Conservation (phyloP, 2,329 filamentous ascomycete genomes). For the Alternaria solani region DNA sequence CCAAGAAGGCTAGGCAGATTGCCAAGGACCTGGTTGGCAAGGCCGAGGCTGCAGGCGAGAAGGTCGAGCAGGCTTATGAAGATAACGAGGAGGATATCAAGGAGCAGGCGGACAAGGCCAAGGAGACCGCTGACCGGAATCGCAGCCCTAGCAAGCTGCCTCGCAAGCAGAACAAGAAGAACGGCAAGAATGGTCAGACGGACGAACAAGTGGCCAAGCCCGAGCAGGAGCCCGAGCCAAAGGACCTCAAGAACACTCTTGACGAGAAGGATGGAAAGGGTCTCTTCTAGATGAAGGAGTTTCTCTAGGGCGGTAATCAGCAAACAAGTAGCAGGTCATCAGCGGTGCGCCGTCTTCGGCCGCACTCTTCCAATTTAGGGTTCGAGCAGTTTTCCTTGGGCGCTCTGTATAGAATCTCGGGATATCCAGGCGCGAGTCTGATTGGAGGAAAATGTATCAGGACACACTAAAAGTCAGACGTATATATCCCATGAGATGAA, state of each 20-base stretch:
- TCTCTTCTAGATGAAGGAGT: constrained; percentile 20
- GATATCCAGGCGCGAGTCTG: constrained; percentile 2
- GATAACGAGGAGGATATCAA: constrained; percentile 19
- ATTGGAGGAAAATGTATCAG: neutral
- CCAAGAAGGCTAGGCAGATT: constrained; percentile 37
- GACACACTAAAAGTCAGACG: neutral
- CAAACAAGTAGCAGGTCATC: neutral
- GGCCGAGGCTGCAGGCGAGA: constrained; percentile 25
- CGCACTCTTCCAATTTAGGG: neutral
- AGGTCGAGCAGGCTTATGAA: constrained; percentile 16
- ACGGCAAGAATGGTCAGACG: constrained; percentile 20
- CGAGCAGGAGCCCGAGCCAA: constrained; percentile 35
- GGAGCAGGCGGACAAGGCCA: constrained; percentile 22
- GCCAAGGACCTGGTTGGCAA: constrained; percentile 35
- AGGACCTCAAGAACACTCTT: constrained; percentile 36
- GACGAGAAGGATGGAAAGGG: constrained; percentile 30
- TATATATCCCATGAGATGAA: neutral
- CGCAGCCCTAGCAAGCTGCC: constrained; percentile 9
- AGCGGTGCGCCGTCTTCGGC: neutral
- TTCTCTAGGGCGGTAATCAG: neutral
- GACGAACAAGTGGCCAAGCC: constrained; percentile 24
- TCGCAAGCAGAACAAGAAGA: constrained; percentile 25
- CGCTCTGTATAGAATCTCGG: neutral
- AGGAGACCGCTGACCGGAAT: constrained; percentile 14
- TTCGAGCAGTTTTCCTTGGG: neutral